Evolutionary conservation across 805 yeast genomes (phyloP).

Genomic region (Pichia occidentalis): DNA sequence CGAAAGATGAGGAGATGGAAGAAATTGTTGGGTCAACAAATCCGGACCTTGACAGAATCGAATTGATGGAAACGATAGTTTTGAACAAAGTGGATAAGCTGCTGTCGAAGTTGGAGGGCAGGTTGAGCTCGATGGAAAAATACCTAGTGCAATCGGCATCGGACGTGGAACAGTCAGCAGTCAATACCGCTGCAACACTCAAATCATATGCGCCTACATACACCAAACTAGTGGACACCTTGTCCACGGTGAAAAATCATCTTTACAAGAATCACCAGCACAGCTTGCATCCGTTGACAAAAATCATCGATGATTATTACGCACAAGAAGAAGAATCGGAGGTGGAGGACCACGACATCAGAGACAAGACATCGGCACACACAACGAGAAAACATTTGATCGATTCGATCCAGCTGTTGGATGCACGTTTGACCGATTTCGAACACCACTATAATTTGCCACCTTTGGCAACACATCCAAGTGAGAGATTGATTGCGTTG

Average conservation of each 20-base stretch:
- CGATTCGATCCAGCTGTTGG: constrained; percentile 33
- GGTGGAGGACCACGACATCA: constrained; percentile 7
- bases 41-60: constrained; percentile 5
- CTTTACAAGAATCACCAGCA: constrained; percentile 22
- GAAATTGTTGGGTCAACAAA: neutral
- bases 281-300: constrained; percentile 24
- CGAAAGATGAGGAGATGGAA: neutral
- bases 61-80: constrained; percentile 23
- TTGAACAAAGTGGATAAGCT: constrained; percentile 26
- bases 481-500: constrained; percentile 24
- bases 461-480: constrained; percentile 20
- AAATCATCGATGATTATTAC: constrained; percentile 27
- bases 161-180: constrained; percentile 3
- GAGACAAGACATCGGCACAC: constrained; percentile 6
- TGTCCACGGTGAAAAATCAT: constrained; percentile 20
- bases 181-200: constrained; percentile 2
- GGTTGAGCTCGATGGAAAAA: constrained; percentile 25
- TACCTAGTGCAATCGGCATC: constrained; percentile 21
- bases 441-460: constrained; percentile 30
- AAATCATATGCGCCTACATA: constrained; percentile 16
- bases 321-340: constrained; percentile 18
- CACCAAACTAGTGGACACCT: constrained; percentile 21
- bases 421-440: constrained; percentile 35
- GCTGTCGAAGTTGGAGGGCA: constrained; percentile 24
- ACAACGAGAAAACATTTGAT: constrained; percentile 23